Evolutionary conservation across 345 rosid genomes (phyloP), one percentile per base, ranked within the genome.

Genomic region (Alliaria petiolata): DNA sequence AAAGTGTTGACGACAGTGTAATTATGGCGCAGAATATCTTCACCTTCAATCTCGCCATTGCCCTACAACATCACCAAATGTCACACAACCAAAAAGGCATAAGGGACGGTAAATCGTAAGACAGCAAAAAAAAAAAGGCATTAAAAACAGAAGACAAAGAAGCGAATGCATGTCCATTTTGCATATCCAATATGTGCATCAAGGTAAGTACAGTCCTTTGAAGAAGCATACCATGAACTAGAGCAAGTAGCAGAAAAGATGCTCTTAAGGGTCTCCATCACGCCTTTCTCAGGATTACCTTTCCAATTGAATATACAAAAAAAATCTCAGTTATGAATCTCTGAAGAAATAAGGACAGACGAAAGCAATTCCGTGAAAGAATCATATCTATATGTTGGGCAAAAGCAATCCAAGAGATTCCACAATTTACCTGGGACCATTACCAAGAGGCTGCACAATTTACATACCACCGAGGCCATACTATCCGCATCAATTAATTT

Each of bases 381-480:
- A 51, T 50, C 49, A 49, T 9, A 56, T 35, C 58, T 19, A 28
- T 38, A 40, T 36, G 7, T 4, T 70, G 19, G 62, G 39, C 28
- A 58, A 66, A 52, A 53, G 20, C n/a, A 15, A 65, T 22, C 16
- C 15, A 67, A 54, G 45, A 33, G 58, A 20, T 22, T 58, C 36
- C 56, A 69, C 16, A 28, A 69, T 60, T 55, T 46, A 90, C 98
- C 93, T 86, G 96, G 96, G 77, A 85, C 73, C 78, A 89, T 83
- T 77, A 93, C 85, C 77, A 90, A 78, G 71, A 93, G 81, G 83
- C 97, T 82, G 78, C 89, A 90, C 62, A 90, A 36, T 75, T 93
- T 90, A 81, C 61, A 81, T 72, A 93, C 57, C 14, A 78, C 78
- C 56, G 86, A 85, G 60, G 87, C 75, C 52, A 85, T 53, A 50